These are phyloP conservation scores for Blastocystis sp. DNA, from an alignment of 352 stramenopile genomes.

Conservation along the genomic window DNA sequence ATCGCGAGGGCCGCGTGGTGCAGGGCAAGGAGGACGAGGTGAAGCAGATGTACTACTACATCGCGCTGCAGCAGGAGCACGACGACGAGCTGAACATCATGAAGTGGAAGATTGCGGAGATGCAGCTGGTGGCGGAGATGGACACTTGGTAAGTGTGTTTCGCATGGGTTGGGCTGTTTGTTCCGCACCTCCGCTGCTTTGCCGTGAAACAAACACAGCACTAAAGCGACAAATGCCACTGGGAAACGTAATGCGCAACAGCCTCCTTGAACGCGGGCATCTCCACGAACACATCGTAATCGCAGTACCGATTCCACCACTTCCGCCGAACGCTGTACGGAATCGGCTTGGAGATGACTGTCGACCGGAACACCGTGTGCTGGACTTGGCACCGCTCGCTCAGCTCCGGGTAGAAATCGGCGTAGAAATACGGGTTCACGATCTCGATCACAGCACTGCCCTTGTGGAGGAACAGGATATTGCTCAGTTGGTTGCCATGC, in stretches of 20 bases:
- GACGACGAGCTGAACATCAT: conserved; percentile 68
- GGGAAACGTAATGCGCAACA: neutral
- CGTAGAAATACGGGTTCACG: neutral
- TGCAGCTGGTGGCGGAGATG: conserved; percentile 63
- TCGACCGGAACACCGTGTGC: neutral
- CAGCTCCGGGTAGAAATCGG: neutral
- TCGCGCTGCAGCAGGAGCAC: conserved; percentile 68
- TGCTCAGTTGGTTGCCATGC: conserved; percentile 1
- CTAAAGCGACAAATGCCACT: neutral
- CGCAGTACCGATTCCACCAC: neutral
- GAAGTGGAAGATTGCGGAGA: conserved; percentile 68
- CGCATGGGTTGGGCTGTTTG: conserved; percentile 44
- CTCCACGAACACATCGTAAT: neutral
- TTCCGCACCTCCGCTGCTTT: neutral
- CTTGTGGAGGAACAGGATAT: conserved; percentile 10
- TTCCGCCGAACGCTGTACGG: neutral
- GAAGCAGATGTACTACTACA: conserved; percentile 69
- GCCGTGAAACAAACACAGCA: neutral
- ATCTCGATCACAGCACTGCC: conserved; percentile 33
- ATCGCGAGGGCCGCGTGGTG: conserved; percentile 35
- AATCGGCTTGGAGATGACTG: neutral
- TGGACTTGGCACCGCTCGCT: neutral
- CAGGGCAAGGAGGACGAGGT: conserved; percentile 64
- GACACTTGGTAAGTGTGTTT: conserved; percentile 69
- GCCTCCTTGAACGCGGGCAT: neutral